Conservation (phyloP, 345 rosid species). For the Brassica carinata region DNA sequence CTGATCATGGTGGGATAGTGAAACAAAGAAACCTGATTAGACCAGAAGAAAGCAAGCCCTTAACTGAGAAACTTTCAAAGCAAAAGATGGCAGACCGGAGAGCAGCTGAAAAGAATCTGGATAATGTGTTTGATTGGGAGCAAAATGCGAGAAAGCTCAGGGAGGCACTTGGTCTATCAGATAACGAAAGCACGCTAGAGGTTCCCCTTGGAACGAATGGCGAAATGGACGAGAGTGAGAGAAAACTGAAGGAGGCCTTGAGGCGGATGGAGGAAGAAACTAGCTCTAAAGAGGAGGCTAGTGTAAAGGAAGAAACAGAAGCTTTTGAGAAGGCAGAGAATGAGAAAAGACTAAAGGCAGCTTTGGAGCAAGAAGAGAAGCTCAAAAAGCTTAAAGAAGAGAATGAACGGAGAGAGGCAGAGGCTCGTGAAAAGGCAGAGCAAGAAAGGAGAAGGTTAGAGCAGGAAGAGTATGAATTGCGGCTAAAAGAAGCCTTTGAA, state of each 20-base stretch:
- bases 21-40: slow-evolving; percentile 44
- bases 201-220: slow-evolving; percentile 22
- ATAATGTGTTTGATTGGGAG: slow-evolving; percentile 38
- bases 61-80: slow-evolving; percentile 40
- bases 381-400: slow-evolving; percentile 40
- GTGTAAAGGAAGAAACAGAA: slow-evolving; percentile 34
- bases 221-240: background rate
- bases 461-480: slow-evolving; percentile 37
- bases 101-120: slow-evolving; percentile 31
- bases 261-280: slow-evolving; percentile 41
- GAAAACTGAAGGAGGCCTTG: slow-evolving; percentile 37
- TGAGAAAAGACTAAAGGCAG: slow-evolving; percentile 39
- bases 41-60: slow-evolving; percentile 40
- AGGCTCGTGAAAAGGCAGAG: slow-evolving; percentile 41
- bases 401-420: slow-evolving; percentile 41
- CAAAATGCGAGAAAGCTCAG: slow-evolving; percentile 43
- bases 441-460: slow-evolving; percentile 35
- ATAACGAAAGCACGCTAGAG: slow-evolving; percentile 36
- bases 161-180: slow-evolving; percentile 43
- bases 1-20: slow-evolving; percentile 40
- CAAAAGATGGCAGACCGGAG: slow-evolving; percentile 24
- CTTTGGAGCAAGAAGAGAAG: slow-evolving; percentile 41
- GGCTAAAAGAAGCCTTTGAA: slow-evolving; percentile 31
- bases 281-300: slow-evolving; percentile 31
- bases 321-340: slow-evolving; percentile 39